Conservation (phyloP, 2,329 filamentous ascomycete species). For the Diaporthe sp. region DNA sequence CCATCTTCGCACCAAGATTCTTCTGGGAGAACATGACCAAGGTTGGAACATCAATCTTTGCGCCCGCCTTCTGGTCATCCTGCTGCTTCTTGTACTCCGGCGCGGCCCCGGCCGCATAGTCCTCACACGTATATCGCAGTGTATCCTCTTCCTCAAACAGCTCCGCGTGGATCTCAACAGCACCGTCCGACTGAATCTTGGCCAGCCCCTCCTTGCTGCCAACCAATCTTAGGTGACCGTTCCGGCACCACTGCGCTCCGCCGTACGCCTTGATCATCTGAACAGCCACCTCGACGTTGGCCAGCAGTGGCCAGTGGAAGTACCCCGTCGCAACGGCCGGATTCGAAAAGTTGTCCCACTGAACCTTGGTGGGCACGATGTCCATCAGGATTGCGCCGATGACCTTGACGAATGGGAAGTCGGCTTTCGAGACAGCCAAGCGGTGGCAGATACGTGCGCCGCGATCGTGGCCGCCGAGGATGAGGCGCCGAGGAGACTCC, state of each 20-base stretch:
- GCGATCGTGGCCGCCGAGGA: slow-evolving; percentile 64
- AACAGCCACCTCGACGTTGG: slow-evolving; percentile 58
- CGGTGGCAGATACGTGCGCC: slow-evolving; percentile 65
- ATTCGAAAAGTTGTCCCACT: slow-evolving; percentile 59
- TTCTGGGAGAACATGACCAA: slow-evolving; percentile 60
- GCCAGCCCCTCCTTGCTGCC: slow-evolving; percentile 44
- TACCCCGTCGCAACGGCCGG: slow-evolving; percentile 53
- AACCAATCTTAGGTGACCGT: slow-evolving; percentile 51
- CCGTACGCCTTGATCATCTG: slow-evolving; percentile 59
- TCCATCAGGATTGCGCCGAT: slow-evolving; percentile 59
- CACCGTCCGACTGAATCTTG: slow-evolving; percentile 51
- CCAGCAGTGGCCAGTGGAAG: slow-evolving; percentile 67
- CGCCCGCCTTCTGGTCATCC: slow-evolving; percentile 58
- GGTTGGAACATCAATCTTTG: slow-evolving; percentile 57
- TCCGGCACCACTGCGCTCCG: slow-evolving; percentile 54
- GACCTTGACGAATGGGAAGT: slow-evolving; percentile 52
- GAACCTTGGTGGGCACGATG: slow-evolving; percentile 62
- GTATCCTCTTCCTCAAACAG: slow-evolving; percentile 58
- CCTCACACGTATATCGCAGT: slow-evolving; percentile 59
- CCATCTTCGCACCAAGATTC: slow-evolving; percentile 58
- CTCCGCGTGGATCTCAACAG: slow-evolving; percentile 58
- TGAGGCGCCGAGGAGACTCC: slow-evolving; percentile 50
- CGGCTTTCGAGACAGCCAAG: slow-evolving; percentile 57
- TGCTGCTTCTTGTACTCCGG: slow-evolving; percentile 59
- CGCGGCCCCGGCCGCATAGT: slow-evolving; percentile 60